phyloP scores from a whole-genome alignment of 2,329 filamentous ascomycete species.

The Aspergillus novoparasiticus region DNA sequence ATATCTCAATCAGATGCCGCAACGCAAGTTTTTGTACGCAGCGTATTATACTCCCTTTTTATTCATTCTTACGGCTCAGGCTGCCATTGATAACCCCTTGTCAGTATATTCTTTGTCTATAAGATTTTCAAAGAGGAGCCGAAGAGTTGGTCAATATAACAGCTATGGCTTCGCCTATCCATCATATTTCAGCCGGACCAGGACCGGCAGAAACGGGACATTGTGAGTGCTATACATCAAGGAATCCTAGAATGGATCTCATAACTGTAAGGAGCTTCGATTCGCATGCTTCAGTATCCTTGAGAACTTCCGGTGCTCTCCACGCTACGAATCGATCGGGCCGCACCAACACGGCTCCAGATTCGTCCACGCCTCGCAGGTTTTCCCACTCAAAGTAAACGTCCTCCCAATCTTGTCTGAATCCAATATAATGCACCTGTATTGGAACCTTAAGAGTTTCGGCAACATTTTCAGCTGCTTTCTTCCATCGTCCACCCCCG shows the following conservation, averaged over 20 bases:
- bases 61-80: too few relatives aligned
- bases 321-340: constrained; percentile 64
- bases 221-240: neutral
- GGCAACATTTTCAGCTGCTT: constrained; percentile 48
- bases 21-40: too few relatives aligned
- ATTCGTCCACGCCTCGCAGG: constrained; percentile 57
- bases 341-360: constrained; percentile 60
- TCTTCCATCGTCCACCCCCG: constrained; percentile 59
- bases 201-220: too few relatives aligned
- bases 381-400: constrained; percentile 63
- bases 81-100: too few relatives aligned
- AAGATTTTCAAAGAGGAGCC: too few relatives aligned
- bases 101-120: too few relatives aligned
- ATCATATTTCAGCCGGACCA: too few relatives aligned
- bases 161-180: too few relatives aligned
- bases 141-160: too few relatives aligned
- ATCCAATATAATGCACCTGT: constrained; percentile 57
- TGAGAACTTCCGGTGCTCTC: constrained; percentile 35
- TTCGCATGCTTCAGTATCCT: constrained; percentile 23
- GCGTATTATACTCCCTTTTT: too few relatives aligned
- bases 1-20: too few relatives aligned
- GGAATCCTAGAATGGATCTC: constrained; percentile 17
- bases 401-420: constrained; percentile 62
- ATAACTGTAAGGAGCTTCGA: constrained; percentile 27
- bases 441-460: constrained; percentile 50